Evolutionary conservation across 192 early-diverging fungal species (phyloP), one percentile per base, ranked within the genome.

Genomic region (Coemansia reversa): DNA sequence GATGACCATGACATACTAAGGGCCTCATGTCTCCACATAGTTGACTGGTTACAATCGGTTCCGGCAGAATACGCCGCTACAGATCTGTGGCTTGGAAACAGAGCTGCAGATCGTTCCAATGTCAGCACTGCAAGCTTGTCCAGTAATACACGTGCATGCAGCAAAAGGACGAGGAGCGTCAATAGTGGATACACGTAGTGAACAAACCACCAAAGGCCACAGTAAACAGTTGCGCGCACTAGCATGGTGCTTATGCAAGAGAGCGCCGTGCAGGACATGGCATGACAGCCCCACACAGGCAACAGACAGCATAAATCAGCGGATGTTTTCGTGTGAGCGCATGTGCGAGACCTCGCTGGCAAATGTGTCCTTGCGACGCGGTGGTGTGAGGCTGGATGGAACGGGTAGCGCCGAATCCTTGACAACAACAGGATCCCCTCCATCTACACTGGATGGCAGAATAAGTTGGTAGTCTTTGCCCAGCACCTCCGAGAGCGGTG

Each of bases 401-500:
- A 18, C 32, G 19, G 58, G 18, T 4, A 29, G 52, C 11, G 52
- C 52, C 27, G 52, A 9, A 7, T 24, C 52, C 56, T 22, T 28
- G n/a, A 19, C 58, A 20, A 22, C 51, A 52, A 4, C 20, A 7
- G 51, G 22, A 3, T 23, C 51, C 7, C 20, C 24, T 29, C 56
- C 51, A 30, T 30, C 39, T 45, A 22, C 29, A 22, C 42, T 49
- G 18, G 77, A 65, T 18, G 77, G 62, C 58, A 74, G 16, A 18
- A 68, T 53, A 47, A 55, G 49, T 58, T 59, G 78, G 29, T 72
- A 80, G 32, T 80, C 72, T 27, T 70, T 80, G 32, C 78, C 78
- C 27, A 80, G 69, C 1, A 74, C 61, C 56, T 80, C 78, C 3
- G 69, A 75, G 4, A 80, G 69, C 30, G 78, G 72, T 48, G 78